Evolutionary conservation across 2,329 filamentous ascomycete genomes (phyloP).

Genomic region (Akanthomyces muscarius): DNA sequence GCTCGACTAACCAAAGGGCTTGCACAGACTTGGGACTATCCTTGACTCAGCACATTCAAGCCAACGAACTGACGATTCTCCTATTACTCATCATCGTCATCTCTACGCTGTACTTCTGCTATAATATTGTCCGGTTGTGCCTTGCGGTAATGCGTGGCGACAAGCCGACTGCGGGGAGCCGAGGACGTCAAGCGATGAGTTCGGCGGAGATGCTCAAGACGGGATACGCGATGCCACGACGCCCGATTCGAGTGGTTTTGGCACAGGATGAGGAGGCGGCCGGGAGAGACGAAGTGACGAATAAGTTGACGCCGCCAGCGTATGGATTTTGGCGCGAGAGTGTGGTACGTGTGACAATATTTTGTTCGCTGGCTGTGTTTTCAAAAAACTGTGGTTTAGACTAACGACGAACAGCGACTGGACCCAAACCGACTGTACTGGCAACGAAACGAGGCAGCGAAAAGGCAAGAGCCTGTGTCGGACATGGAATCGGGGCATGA

Average conservation of each 20-base stretch:
- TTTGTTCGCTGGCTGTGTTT: background rate
- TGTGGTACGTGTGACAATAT: slow-evolving; percentile 55
- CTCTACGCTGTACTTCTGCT: slow-evolving; percentile 74
- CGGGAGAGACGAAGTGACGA: slow-evolving; percentile 50
- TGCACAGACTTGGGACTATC: slow-evolving; percentile 66
- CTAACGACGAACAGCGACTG: slow-evolving; percentile 52
- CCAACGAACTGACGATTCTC: slow-evolving; percentile 72
- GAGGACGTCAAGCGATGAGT: background rate
- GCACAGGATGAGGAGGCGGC: slow-evolving; percentile 69
- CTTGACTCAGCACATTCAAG: slow-evolving; percentile 58
- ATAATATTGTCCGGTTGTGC: slow-evolving; percentile 69
- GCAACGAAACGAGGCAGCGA: slow-evolving; percentile 57
- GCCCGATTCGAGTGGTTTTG: slow-evolving; percentile 73
- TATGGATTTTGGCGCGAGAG: slow-evolving; percentile 83
- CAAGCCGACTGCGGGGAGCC: slow-evolving; percentile 23
- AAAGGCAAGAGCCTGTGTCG: slow-evolving; percentile 18
- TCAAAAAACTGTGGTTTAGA: background rate
- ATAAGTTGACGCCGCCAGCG: slow-evolving; percentile 67
- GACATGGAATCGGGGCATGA: slow-evolving; percentile 23
- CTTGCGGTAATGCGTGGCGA: slow-evolving; percentile 57
- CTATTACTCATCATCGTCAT: slow-evolving; percentile 74
- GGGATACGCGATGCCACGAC: slow-evolving; percentile 65
- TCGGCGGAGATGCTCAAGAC: slow-evolving; percentile 28
- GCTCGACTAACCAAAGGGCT: background rate
- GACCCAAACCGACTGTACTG: slow-evolving; percentile 80